Percentiles rank a stretch among this genome's conserved stretches.
Evolutionary conservation across 2,329 filamentous ascomycete species (phyloP).

Genomic region (Fusarium nodosum): DNA sequence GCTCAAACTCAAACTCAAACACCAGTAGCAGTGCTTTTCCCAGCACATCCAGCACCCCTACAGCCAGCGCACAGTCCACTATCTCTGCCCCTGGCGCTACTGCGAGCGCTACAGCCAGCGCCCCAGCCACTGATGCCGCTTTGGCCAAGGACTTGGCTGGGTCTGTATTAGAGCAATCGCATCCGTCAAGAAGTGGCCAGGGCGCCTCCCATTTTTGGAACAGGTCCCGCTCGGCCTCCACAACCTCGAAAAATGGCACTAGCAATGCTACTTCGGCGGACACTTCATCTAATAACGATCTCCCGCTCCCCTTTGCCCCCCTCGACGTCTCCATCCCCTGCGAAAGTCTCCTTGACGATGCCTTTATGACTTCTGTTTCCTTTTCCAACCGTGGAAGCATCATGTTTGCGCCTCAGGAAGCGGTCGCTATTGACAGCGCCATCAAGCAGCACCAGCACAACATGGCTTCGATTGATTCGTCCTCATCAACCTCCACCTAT

Average conservation of each 20-base stretch:
- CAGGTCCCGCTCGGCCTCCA: conserved; percentile 46
- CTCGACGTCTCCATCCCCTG: conserved; percentile 70
- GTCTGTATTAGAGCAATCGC: conserved; percentile 35
- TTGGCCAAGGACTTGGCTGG: conserved; percentile 33
- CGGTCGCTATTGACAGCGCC: conserved; percentile 42
- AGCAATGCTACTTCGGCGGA: conserved; percentile 45
- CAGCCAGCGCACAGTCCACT: conserved; percentile 34
- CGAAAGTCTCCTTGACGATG: conserved; percentile 69
- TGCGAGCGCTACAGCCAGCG: conserved; percentile 37
- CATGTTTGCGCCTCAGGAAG: conserved; percentile 67
- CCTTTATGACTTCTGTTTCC: conserved; percentile 67
- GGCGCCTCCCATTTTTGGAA: conserved; percentile 50
- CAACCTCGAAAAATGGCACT: conserved; percentile 47
- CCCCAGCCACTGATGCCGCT: conserved; percentile 40
- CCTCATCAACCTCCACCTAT: conserved; percentile 15
- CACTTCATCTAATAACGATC: conserved; percentile 50
- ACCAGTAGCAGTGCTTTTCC: conserved; percentile 27
- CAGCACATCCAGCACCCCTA: conserved; percentile 37
- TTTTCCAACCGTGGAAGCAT: conserved; percentile 76
- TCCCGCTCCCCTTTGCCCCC: conserved; percentile 60
- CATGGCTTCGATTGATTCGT: conserved; percentile 23
- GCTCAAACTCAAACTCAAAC: conserved; percentile 12
- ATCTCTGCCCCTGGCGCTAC: conserved; percentile 30
- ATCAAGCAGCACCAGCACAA: conserved; percentile 28
- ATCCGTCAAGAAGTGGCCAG: conserved; percentile 35